These are phyloP conservation scores for Globisporangium uncinulatum DNA, from an alignment of 352 stramenopile species.

Conservation along the genomic window DNA sequence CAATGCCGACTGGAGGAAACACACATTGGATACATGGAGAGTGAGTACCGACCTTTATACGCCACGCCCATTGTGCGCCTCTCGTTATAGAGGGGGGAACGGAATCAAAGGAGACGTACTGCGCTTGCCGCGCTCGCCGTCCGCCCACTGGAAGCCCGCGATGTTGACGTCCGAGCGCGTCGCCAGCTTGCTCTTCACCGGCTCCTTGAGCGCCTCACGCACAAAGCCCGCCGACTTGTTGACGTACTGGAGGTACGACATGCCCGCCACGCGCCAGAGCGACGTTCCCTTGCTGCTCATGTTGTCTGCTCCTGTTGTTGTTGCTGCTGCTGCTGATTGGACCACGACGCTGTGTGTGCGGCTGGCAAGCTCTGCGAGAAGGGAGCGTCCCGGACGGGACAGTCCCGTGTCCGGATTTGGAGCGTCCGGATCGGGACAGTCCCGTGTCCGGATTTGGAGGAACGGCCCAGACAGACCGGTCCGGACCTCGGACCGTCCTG, in stretches of 20 bases:
- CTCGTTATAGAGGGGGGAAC: no score
- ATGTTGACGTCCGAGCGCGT: conserved; percentile 75
- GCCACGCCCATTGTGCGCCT: no score
- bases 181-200: conserved; percentile 79
- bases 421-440: no score
- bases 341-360: no score
- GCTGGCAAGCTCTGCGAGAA: no score
- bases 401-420: no score
- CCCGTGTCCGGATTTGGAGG: no score
- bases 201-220: conserved; percentile 76
- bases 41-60: no score
- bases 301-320: conserved; percentile 11
- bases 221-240: conserved; percentile 80
- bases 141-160: conserved; percentile 81
- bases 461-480: no score
- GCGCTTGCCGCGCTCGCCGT: conserved; percentile 73
- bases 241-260: conserved; percentile 88
- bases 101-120: conserved; percentile 35
- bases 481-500: no score
- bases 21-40: not conserved
- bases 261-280: conserved; percentile 79
- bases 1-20: conserved; percentile 41
- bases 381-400: no score
- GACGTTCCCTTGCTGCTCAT: conserved; percentile 81
- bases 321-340: conserved; percentile 2